These are phyloP conservation scores for Lactarius hatsudake DNA, from an alignment of 768 basidiomycete genomes.

Conservation along the genomic window DNA sequence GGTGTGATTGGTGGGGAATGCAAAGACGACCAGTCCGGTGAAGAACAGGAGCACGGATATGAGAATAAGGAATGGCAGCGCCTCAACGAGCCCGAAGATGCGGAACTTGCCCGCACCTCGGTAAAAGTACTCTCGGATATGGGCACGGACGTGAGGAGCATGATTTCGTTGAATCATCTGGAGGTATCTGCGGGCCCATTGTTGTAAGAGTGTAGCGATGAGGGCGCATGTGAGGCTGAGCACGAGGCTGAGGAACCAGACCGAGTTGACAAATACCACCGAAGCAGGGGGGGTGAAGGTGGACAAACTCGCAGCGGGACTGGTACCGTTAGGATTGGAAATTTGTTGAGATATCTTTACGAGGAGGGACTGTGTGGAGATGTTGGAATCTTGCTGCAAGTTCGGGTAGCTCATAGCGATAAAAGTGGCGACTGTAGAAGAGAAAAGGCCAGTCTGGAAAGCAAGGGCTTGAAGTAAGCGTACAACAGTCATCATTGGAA, in stretches of 20 bases:
- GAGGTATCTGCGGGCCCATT: slow-evolving; percentile 9
- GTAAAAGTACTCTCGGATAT: slow-evolving; percentile 31
- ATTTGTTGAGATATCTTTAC: background rate
- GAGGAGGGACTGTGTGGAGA: background rate
- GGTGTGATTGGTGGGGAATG: background rate
- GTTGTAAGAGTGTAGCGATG: slow-evolving; percentile 3
- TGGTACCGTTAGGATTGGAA: background rate
- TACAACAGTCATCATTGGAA: background rate
- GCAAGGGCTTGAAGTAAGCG: background rate
- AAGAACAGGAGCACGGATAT: background rate
- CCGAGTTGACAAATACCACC: background rate
- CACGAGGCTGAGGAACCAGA: slow-evolving; percentile 9
- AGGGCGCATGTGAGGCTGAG: slow-evolving; percentile 1
- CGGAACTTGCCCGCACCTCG: slow-evolving; percentile 40
- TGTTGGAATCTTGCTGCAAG: background rate
- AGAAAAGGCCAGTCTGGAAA: background rate
- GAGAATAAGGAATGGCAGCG: slow-evolving; percentile 30
- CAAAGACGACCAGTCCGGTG: slow-evolving; percentile 4
- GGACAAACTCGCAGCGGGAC: background rate
- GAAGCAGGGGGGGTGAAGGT: background rate
- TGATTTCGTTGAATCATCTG: background rate
- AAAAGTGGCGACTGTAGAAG: background rate
- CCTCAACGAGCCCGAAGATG: slow-evolving; percentile 40
- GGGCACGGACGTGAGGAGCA: background rate
- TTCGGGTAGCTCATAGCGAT: background rate